Conservation (phyloP, 345 rosid genomes). For the Viola odorata region DNA sequence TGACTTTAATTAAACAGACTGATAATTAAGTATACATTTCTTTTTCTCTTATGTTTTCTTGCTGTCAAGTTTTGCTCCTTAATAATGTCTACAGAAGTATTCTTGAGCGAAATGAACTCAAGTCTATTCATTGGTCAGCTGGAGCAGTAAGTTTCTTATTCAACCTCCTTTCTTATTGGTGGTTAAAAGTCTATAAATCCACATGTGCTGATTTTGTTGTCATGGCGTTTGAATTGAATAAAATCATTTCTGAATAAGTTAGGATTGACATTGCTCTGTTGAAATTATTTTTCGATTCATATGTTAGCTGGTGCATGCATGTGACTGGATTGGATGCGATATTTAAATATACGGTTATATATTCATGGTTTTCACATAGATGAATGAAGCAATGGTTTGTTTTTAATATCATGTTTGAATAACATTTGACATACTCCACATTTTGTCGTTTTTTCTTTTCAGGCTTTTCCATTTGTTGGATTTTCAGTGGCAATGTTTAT, state of each 20-base stretch:
- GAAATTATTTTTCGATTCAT: neutral
- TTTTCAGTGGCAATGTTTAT: slow-evolving; percentile 59
- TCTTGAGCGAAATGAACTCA: slow-evolving; percentile 67
- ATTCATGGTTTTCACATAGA: neutral
- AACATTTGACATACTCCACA: slow-evolving; percentile 1
- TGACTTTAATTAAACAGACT: neutral
- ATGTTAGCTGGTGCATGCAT: neutral
- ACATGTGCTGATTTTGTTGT: neutral
- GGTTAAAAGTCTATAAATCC: neutral
- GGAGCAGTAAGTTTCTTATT: slow-evolving; percentile 52
- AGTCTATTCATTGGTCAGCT: slow-evolving; percentile 77
- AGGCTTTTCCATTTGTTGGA: slow-evolving; percentile 68
- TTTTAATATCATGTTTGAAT: slow-evolving; percentile 1
- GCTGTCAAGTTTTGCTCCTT: slow-evolving; percentile 30
- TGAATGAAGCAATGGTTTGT: neutral
- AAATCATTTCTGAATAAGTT: neutral
- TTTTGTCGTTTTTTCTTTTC: slow-evolving; percentile 26
- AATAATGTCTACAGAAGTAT: slow-evolving; percentile 48
- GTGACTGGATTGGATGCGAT: neutral
- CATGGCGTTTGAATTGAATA: neutral
- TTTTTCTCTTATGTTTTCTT: neutral
- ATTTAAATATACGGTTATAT: neutral
- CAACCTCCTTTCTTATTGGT: slow-evolving; percentile 1
- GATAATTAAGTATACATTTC: neutral
- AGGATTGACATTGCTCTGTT: neutral